These are phyloP conservation scores for Vitis hybrid DNA, from an alignment of 177 flowering plant species.

Conservation along the genomic window DNA sequence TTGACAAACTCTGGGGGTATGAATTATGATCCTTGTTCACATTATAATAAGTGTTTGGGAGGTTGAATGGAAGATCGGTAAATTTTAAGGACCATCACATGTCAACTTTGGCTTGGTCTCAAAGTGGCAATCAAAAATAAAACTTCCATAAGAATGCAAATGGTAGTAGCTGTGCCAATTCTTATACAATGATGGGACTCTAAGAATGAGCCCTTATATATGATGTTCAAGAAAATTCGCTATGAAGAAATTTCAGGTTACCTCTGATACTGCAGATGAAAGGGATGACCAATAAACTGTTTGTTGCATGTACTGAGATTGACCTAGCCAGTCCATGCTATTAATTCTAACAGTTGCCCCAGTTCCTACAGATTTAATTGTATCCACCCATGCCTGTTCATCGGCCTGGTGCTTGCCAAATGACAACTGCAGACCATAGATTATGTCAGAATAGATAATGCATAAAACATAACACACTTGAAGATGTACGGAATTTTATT, in stretches of 20 bases:
- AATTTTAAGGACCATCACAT: too few relatives aligned
- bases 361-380: conserved; percentile 70
- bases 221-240: not conserved
- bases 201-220: not conserved
- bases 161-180: not conserved
- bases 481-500: not conserved
- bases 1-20: too few relatives aligned
- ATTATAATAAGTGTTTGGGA: too few relatives aligned
- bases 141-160: not conserved
- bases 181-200: not conserved
- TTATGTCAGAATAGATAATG: conserved; percentile 7
- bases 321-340: conserved; percentile 99
- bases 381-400: conserved; percentile 92
- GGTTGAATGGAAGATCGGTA: too few relatives aligned
- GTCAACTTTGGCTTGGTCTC: too few relatives aligned
- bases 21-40: too few relatives aligned
- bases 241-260: conserved; percentile 15
- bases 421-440: conserved; percentile 56
- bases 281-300: conserved; percentile 83
- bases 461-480: not conserved
- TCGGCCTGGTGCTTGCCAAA: conserved; percentile 79
- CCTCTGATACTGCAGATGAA: conserved; percentile 90
- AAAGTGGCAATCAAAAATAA: not conserved
- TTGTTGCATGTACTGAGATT: conserved; percentile 58
- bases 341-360: conserved; percentile 73